Conservation (phyloP, 2,329 filamentous ascomycete species). For the Rhynchosporium agropyri region DNA sequence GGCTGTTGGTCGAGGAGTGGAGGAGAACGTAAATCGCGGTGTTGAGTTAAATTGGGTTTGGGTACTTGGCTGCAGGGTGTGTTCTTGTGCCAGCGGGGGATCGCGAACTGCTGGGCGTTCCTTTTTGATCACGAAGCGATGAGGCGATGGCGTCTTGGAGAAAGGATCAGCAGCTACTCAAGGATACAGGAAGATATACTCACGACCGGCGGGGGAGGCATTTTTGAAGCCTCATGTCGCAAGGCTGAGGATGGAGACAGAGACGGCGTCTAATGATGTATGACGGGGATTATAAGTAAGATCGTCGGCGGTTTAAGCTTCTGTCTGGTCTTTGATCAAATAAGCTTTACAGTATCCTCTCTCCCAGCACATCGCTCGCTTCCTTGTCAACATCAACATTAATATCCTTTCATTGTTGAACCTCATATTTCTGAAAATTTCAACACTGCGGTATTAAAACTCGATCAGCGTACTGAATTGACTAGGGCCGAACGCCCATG, state of each 20-base stretch:
- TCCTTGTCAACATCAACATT: slow-evolving; percentile 12
- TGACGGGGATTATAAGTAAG: not conserved
- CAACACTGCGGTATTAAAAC: not conserved
- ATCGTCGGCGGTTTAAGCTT: not conserved
- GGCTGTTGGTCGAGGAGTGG: slow-evolving; percentile 35
- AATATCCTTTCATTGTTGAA: not conserved
- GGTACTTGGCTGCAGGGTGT: slow-evolving; percentile 32
- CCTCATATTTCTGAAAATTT: too few relatives aligned
- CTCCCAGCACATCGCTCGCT: not conserved
- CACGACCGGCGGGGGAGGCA: slow-evolving; percentile 43
- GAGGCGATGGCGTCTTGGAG: slow-evolving; percentile 44
- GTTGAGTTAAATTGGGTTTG: slow-evolving; percentile 43
- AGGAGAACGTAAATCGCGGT: slow-evolving; percentile 41
- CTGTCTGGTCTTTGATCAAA: not conserved
- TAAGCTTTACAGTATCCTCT: not conserved
- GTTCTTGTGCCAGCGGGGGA: slow-evolving; percentile 33
- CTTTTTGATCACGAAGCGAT: slow-evolving; percentile 44
- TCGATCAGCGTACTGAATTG: slow-evolving; percentile 19
- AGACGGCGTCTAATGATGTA: slow-evolving; percentile 2
- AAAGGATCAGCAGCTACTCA: slow-evolving; percentile 22
- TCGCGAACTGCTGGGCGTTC: slow-evolving; percentile 27
- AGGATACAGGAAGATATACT: slow-evolving; percentile 16
- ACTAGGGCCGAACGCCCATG: slow-evolving; percentile 6
- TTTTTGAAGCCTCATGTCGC: slow-evolving; percentile 32
- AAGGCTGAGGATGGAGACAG: slow-evolving; percentile 8